Evolutionary conservation across 768 basidiomycete species (phyloP), one percentile per base, ranked within the genome.

Genomic region (Galerina marginata): DNA sequence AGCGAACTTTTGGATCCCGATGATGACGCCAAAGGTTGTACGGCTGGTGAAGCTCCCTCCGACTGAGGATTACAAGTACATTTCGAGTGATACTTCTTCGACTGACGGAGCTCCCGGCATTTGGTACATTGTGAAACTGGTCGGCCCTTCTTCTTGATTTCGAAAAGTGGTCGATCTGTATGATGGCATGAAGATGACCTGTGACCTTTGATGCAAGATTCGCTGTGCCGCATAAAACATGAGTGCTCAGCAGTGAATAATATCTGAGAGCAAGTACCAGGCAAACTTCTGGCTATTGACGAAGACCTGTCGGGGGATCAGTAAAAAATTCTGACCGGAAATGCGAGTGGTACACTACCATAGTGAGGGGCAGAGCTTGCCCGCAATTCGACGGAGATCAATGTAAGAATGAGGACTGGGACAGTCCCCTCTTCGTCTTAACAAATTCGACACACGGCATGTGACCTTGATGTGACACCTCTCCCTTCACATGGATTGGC

Each of bases 131-230:
- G 95, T 6, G 95, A 93, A 14, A 94, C 85, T 0, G 95, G 95
- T 6, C 95, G 83, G 2, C 95, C 95, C 72, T 96, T 95, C 80
- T 91, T 92, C 81, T 95, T 93, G 59, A 96, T 88, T 72, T 96
- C 93, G 63, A 92, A 95, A n/a, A 97, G 80, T 4, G 94, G 93
- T 16, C 95, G 82, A 66, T 94, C 92, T 33, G 87, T 87, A 71
- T 97, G 95, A 49, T 84, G 84, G 72, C 95, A 97, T 12, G 86
- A 86, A 2, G 93, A 94, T 11, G 95, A 95, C 54, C 95, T 88
- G 69, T 97, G 95, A 0, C 95, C 95, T 76, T 95, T 95, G 72
- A 96, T 95, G 74, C 95, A 97, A 11, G 93, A 90, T 79, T 91
- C 91, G 74, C 95, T 95, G 67, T 20, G 37, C 42, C 38, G 15